These are phyloP conservation scores for Caryocar brasiliense DNA, from an alignment of 441 rosid genomes.

Conservation along the genomic window DNA sequence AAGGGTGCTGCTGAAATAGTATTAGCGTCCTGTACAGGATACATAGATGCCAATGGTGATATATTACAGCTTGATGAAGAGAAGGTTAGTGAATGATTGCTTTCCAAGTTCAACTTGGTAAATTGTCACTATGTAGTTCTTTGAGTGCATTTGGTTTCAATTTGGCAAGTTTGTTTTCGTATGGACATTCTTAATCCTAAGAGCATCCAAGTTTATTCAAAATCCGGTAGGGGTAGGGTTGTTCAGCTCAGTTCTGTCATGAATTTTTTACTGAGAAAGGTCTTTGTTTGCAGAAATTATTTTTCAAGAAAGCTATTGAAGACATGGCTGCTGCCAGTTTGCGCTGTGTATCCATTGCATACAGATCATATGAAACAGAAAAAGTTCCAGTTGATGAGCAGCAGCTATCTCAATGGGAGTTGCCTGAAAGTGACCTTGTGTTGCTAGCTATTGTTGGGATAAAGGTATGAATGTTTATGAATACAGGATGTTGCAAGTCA, in stretches of 20 bases:
- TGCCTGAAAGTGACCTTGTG: conserved; percentile 82
- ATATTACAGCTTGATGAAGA: conserved; percentile 43
- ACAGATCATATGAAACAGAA: conserved; percentile 50
- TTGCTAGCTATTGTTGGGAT: conserved; percentile 82
- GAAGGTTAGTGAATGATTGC: conserved; percentile 35
- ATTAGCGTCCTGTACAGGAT: conserved; percentile 55
- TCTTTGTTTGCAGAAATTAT: conserved; percentile 38
- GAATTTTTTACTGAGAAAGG: not conserved
- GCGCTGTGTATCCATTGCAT: conserved; percentile 92
- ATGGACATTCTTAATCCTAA: no score
- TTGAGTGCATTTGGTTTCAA: no score
- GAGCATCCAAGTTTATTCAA: no score
- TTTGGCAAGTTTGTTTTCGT: no score
- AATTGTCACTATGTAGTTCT: no score
- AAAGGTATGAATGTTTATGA: conserved; percentile 38
- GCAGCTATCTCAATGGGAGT: conserved; percentile 49
- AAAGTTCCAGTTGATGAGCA: conserved; percentile 67
- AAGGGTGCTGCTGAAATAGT: conserved; percentile 98
- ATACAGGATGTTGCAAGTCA: not conserved
- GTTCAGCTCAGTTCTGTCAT: no score
- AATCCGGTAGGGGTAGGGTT: no score
- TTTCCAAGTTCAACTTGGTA: not conserved
- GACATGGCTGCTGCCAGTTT: conserved; percentile 86
- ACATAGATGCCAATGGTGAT: conserved; percentile 38
- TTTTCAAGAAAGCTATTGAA: conserved; percentile 54